phyloP scores from a whole-genome alignment of 2,329 filamentous ascomycete genomes.

The Monascus ruber region DNA sequence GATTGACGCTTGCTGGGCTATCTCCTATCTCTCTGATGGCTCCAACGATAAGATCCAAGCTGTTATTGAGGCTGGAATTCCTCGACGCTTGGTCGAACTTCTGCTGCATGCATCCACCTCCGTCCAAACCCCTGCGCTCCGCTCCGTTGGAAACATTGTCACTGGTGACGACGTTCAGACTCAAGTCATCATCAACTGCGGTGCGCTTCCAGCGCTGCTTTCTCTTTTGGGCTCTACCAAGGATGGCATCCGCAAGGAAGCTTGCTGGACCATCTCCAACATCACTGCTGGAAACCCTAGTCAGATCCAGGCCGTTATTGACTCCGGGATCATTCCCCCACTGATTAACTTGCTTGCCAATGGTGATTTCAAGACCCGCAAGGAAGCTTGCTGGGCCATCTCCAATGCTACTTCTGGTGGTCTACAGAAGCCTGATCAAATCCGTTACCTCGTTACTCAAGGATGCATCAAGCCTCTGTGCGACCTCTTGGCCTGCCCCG shows the following conservation, averaged over 20 bases:
- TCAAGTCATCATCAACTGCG: constrained; percentile 98
- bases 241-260: constrained; percentile 97
- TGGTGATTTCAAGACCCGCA: constrained; percentile 96
- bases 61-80: constrained; percentile 95
- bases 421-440: constrained; percentile 97
- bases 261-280: constrained; percentile 99
- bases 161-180: constrained; percentile 98
- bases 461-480: constrained; percentile 97
- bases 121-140: constrained; percentile 91
- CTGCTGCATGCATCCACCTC: constrained; percentile 98
- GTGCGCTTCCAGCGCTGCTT: constrained; percentile 80
- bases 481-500: constrained; percentile 86
- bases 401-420: constrained; percentile 96
- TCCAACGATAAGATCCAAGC: constrained; percentile 99
- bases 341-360: constrained; percentile 93
- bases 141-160: constrained; percentile 97
- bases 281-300: constrained; percentile 96
- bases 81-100: constrained; percentile 87
- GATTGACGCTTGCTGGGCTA: constrained; percentile 99
- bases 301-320: constrained; percentile 93
- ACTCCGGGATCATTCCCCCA: constrained; percentile 92
- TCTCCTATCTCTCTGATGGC: constrained; percentile 95
- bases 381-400: constrained; percentile 99
- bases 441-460: constrained; percentile 82
- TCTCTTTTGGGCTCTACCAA: constrained; percentile 93